Evolutionary conservation across 495 filamentous ascomycete species (phyloP).

Genomic region (Melanomma pulvis-pyrius): DNA sequence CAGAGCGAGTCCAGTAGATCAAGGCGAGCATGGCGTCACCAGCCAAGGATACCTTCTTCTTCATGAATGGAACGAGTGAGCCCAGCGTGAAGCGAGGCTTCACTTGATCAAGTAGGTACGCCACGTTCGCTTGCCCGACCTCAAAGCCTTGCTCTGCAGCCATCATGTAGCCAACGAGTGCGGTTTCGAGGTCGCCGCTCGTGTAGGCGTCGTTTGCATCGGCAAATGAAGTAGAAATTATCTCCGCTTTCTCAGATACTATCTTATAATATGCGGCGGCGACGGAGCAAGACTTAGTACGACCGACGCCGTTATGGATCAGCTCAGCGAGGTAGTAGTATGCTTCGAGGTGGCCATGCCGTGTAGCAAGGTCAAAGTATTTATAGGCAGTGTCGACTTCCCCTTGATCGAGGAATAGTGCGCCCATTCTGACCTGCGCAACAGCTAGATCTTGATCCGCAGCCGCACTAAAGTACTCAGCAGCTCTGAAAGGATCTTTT

Average conservation of each 20-base stretch:
- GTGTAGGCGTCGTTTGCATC: slow-evolving; percentile 88
- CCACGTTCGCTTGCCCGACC: slow-evolving; percentile 89
- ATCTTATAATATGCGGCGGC: slow-evolving; percentile 93
- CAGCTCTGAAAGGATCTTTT: slow-evolving; percentile 72
- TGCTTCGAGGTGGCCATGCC: slow-evolving; percentile 86
- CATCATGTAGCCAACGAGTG: slow-evolving; percentile 83
- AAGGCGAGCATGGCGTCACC: slow-evolving; percentile 77
- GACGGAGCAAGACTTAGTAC: slow-evolving; percentile 76
- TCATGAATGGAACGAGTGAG: slow-evolving; percentile 41
- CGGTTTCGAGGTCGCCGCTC: slow-evolving; percentile 80
- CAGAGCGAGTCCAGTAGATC: slow-evolving; percentile 94
- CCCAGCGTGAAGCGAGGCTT: slow-evolving; percentile 63
- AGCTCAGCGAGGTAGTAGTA: slow-evolving; percentile 96
- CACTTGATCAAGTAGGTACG: slow-evolving; percentile 83
- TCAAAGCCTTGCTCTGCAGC: slow-evolving; percentile 98
- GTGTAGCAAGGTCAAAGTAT: slow-evolving; percentile 91
- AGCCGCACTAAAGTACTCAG: slow-evolving; percentile 77
- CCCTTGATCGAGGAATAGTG: slow-evolving; percentile 88
- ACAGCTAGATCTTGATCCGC: slow-evolving; percentile 83
- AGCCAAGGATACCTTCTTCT: slow-evolving; percentile 50
- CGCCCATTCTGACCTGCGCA: slow-evolving; percentile 80
- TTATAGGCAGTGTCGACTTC: slow-evolving; percentile 71
- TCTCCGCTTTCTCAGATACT: slow-evolving; percentile 87
- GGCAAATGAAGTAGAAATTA: slow-evolving; percentile 77
- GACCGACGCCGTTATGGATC: slow-evolving; percentile 75